phyloP scores from a whole-genome alignment of 2,329 filamentous ascomycete genomes.

The Nothophoma quercina region DNA sequence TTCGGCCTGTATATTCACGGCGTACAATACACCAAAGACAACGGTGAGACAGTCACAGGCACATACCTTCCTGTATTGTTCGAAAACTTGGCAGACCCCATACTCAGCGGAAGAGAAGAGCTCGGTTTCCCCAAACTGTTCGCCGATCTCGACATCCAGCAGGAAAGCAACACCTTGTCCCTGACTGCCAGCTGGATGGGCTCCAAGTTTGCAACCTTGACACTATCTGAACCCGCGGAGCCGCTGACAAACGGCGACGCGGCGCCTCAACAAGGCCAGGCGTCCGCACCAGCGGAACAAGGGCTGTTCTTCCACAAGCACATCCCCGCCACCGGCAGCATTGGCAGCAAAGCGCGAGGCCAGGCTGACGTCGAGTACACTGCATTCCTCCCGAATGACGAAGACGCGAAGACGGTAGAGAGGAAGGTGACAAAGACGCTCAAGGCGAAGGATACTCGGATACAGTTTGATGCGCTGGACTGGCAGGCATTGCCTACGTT shows the following conservation, averaged over 20 bases:
- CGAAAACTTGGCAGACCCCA: slow-evolving; percentile 66
- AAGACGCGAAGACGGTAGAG: slow-evolving; percentile 41
- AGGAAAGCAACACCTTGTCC: slow-evolving; percentile 45
- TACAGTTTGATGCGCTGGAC: slow-evolving; percentile 60
- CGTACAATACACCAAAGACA: slow-evolving; percentile 62
- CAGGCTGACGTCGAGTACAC: slow-evolving; percentile 64
- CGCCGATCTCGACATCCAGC: slow-evolving; percentile 58
- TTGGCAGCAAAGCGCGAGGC: slow-evolving; percentile 51
- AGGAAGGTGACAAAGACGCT: slow-evolving; percentile 47
- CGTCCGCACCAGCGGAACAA: slow-evolving; percentile 44
- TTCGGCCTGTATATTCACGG: slow-evolving; percentile 70
- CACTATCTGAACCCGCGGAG: slow-evolving; percentile 31
- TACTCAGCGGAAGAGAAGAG: slow-evolving; percentile 67
- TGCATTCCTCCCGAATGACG: slow-evolving; percentile 49
- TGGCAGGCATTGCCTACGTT: slow-evolving; percentile 67
- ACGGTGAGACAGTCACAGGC: slow-evolving; percentile 59
- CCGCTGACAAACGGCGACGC: slow-evolving; percentile 1
- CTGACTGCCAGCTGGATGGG: slow-evolving; percentile 52
- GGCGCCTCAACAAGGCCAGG: not conserved
- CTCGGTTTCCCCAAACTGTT: slow-evolving; percentile 69
- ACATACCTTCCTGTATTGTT: slow-evolving; percentile 66
- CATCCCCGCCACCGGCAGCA: slow-evolving; percentile 61
- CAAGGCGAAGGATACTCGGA: slow-evolving; percentile 51
- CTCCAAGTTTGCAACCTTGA: slow-evolving; percentile 43
- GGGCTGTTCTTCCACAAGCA: slow-evolving; percentile 65